Base-by-base conservation (phyloP, 192 early-diverging fungal genomes). In the Coemansia sp. region DNA sequence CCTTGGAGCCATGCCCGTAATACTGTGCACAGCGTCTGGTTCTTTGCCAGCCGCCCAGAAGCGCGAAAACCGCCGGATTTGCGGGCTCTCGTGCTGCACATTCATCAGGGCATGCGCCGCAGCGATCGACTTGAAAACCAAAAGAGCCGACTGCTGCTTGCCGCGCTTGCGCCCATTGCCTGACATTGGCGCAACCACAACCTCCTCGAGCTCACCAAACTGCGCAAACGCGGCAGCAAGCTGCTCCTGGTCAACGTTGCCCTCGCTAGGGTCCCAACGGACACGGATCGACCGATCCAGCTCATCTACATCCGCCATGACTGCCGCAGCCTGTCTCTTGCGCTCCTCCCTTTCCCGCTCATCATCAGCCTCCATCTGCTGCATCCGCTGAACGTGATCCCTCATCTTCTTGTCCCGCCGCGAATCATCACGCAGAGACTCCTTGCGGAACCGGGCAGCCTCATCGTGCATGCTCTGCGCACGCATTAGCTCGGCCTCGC, bases 131-230 rank as follows among this genome's bases (percentile, higher is more conserved):
- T 58, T 49, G 51, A 76, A 81, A 20, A 81, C 78, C 21, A 81
- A 23, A 41, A 81, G 60, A 5, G 78, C 78, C 45, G 78, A 73
- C 15, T 46, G 60, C 36, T 46, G 73, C 41, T 36, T 52, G 38
- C 2, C 58, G 20, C 63, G 35, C 26, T 49, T 59, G 18, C 60
- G 48, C 34, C 51, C 45, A 67, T 60, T 53, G 4, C 23, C 63
- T 5, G 73, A 68, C 23, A 64, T 58, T 10, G 78, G 78, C 23
- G 78, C 78, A 26, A 81, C 52, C 3, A 75, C 78, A 4, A 81
- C 67, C 46, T 81, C 78, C 49, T 81, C 78, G 9, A 81, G 41
- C 36, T 66, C 73, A 21, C 78, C 73, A 46, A 76, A 81, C 39
- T 44, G 34, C n/a, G 64, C 44, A 26, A 81, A 76, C 15, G 69